phyloP scores from a whole-genome alignment of 805 yeast genomes.

The Cyberlindnera suaveolens region DNA sequence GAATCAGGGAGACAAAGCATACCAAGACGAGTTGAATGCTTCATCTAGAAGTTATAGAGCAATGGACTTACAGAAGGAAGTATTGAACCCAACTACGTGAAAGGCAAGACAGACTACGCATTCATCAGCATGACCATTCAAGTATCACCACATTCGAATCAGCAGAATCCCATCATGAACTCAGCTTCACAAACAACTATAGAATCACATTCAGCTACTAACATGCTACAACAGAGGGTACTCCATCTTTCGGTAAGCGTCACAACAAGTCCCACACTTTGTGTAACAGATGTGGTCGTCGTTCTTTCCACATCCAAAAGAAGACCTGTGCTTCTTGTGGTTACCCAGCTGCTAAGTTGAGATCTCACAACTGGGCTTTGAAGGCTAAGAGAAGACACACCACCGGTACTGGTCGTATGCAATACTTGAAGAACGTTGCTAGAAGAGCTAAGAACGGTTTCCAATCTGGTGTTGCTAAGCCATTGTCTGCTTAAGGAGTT shows the following conservation, averaged over 20 bases:
- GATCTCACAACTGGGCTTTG: slow-evolving; percentile 98
- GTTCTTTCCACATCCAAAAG: slow-evolving; percentile 99
- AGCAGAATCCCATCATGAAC: too few relatives aligned
- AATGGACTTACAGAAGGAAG: too few relatives aligned
- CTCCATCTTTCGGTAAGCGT: slow-evolving; percentile 99
- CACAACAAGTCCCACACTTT: slow-evolving; percentile 99
- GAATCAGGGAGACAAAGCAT: too few relatives aligned
- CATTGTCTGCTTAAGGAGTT: slow-evolving; percentile 48
- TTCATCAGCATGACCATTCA: too few relatives aligned
- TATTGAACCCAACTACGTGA: too few relatives aligned
- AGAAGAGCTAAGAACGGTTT: slow-evolving; percentile 99
- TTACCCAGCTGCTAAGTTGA: slow-evolving; percentile 98
- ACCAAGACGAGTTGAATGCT: too few relatives aligned
- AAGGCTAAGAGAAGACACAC: slow-evolving; percentile 99
- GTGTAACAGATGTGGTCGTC: slow-evolving; percentile 98
- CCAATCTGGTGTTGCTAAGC: slow-evolving; percentile 80
- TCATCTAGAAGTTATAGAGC: too few relatives aligned
- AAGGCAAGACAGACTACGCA: too few relatives aligned
- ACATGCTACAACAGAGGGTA: slow-evolving; percentile 69
- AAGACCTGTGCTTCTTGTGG: slow-evolving; percentile 98
- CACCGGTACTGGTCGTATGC: slow-evolving; percentile 99
- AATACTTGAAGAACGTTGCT: slow-evolving; percentile 92
- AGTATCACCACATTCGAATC: too few relatives aligned
- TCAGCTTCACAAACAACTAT: too few relatives aligned
- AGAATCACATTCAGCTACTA: slow-evolving; percentile 23